phyloP scores from a whole-genome alignment of 108 stramenopile species.

The Cyclotella kingstonii region DNA sequence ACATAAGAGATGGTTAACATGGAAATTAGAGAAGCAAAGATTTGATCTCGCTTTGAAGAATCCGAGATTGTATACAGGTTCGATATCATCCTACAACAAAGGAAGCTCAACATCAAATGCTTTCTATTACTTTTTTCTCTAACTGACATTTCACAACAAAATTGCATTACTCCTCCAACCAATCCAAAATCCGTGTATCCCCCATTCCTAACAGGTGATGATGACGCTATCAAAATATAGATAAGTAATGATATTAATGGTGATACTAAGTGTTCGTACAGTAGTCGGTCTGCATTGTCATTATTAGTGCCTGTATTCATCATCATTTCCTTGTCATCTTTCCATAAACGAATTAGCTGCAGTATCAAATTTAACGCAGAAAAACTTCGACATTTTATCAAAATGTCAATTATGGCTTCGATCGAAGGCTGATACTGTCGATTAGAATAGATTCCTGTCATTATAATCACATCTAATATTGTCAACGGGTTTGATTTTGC shows the following conservation, averaged over 20 bases:
- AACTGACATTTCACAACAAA: not conserved
- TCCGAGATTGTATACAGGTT: conserved; percentile 25
- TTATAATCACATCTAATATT: conserved; percentile 29
- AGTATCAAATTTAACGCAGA: conserved; percentile 14
- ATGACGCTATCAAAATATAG: conserved; percentile 31
- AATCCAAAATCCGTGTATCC: conserved; percentile 10
- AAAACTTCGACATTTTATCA: conserved; percentile 11
- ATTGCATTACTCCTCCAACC: conserved; percentile 20
- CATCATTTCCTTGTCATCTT: too few relatives aligned
- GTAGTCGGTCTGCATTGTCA: conserved; percentile 6
- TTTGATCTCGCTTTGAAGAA: conserved; percentile 26
- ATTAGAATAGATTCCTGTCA: conserved; percentile 33
- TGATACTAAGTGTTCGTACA: conserved; percentile 32
- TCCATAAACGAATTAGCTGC: conserved; percentile 33
- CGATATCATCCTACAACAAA: conserved; percentile 25
- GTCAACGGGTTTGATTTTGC: conserved; percentile 4
- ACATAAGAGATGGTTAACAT: conserved; percentile 41
- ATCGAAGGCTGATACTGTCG: conserved; percentile 16
- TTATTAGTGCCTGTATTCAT: not conserved
- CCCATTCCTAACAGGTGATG: conserved; percentile 4
- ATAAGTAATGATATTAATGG: conserved; percentile 39
- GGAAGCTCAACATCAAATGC: not conserved
- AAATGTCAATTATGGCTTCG: conserved; percentile 21
- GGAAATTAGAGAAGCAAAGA: conserved; percentile 30
- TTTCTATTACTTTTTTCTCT: not conserved